Conservation (phyloP, 176 grass and related monocot genomes). For the Aegilops speltoides region DNA sequence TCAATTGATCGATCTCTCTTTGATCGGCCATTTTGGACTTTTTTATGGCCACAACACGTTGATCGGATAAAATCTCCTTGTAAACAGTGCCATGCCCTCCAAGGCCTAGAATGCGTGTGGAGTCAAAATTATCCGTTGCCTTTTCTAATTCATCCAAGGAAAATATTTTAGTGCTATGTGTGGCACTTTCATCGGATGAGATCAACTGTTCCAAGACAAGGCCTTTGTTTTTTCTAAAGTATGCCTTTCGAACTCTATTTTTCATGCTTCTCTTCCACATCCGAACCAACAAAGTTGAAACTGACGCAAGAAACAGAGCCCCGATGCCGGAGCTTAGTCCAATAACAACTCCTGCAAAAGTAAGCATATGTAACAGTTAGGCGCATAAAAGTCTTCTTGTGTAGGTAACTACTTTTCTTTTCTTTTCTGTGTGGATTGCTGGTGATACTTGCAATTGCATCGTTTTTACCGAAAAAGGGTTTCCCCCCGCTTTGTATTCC, state of each 20-base stretch:
- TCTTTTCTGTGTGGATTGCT: background rate
- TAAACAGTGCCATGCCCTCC: slow-evolving; percentile 37
- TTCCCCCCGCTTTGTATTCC: too few relatives aligned
- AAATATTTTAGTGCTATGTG: slow-evolving; percentile 33
- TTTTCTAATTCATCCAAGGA: slow-evolving; percentile 34
- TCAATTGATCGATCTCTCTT: slow-evolving; percentile 6
- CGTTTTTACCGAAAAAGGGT: too few relatives aligned
- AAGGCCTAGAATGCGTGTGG: slow-evolving; percentile 15
- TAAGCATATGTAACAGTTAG: background rate
- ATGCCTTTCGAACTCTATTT: slow-evolving; percentile 1
- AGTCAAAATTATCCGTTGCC: slow-evolving; percentile 24
- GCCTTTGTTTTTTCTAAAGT: background rate
- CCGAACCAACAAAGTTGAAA: background rate
- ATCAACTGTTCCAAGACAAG: background rate
- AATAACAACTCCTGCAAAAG: background rate
- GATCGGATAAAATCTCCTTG: slow-evolving; percentile 28
- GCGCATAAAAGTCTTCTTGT: background rate
- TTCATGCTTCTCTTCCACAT: slow-evolving; percentile 7
- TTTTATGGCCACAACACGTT: slow-evolving; percentile 38
- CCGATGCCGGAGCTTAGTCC: background rate
- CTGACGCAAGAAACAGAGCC: background rate
- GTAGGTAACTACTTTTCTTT: background rate
- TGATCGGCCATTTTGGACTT: slow-evolving; percentile 32
- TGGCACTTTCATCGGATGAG: background rate
- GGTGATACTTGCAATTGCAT: background rate